Base-by-base conservation (phyloP, 176 grass and related monocot species). In the Hordeum marinum region DNA sequence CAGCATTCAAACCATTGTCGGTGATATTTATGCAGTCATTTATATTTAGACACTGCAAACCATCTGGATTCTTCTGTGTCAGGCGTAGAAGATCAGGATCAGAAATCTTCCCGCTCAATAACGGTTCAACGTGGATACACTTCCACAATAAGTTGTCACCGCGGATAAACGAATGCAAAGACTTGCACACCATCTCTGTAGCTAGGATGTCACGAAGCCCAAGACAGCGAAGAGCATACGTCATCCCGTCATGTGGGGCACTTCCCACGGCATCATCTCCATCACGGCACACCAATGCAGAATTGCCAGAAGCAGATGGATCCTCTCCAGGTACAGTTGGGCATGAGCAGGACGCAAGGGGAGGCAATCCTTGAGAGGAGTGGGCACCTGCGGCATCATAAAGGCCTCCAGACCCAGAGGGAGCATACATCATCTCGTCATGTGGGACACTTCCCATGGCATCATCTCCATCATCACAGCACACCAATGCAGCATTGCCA, bases 1-100 rank as follows among this genome's bases (percentile, higher is more conserved):
- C 94, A 65, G 43, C 58, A 68, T 90, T 96, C 82, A 99, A 50
- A 15, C 94, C 97, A 55, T 91, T 90, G 80, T 99, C 90, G 12
- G 97, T 96, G 86, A 99, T 85, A 31, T 84, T 90, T 52, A 75
- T 72, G 63, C 94, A 96, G 61, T 85, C 15, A 15, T 55, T 48
- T 20, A 94, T 73, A 82, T 76, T 92, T 62, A 99, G 75, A 43
- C 82, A 87, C 81, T 85, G 80, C 57, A 99, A 75, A 82, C 60
- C 66, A 60, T 85, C 94, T 10, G 79, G 86, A 3, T 72, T 76
- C 83, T 88, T 96, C 5, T 71, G 64, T 50, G 94, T 85, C 11
- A 99, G 35, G 45, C 41, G 17, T 5, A 99, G 29, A 76, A 96
- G 78, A 60, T 73, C 85, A 67, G 84, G 75, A 91, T 99, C 92